Percentiles rank a stretch among this genome's conserved stretches.
phyloP scores from a whole-genome alignment of 345 rosid genomes.

The Viola odorata region DNA sequence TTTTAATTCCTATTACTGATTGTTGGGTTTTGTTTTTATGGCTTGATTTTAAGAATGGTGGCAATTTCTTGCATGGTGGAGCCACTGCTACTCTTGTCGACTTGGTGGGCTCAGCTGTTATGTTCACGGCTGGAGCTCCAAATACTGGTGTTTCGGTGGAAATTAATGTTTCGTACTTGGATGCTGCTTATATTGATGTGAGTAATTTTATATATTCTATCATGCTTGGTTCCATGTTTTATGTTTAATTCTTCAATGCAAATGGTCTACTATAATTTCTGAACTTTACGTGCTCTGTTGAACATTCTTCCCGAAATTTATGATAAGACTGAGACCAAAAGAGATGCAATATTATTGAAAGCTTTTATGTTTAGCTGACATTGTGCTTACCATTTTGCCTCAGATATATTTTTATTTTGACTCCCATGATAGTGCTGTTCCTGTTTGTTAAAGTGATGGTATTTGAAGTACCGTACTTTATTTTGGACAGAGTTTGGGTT shows the following conservation, averaged over 20 bases:
- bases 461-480: no score
- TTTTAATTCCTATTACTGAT: background rate
- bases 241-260: background rate
- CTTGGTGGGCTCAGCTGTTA: slow-evolving; percentile 72
- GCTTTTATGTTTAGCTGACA: no score
- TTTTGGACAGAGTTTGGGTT: no score
- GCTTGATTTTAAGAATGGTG: slow-evolving; percentile 51
- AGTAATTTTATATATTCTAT: slow-evolving; percentile 6
- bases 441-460: no score
- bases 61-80: slow-evolving; percentile 92
- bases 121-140: slow-evolving; percentile 46
- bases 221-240: background rate
- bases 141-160: slow-evolving; percentile 70
- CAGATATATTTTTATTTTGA: no score
- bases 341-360: no score
- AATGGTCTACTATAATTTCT: background rate
- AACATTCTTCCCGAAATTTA: no score
- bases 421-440: no score
- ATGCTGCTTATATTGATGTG: slow-evolving; percentile 71
- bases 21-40: background rate
- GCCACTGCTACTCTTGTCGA: slow-evolving; percentile 89
- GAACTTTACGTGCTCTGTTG: no score
- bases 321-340: no score
- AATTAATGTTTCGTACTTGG: slow-evolving; percentile 81
- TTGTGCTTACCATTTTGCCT: no score